Conservation (phyloP, 2,329 filamentous ascomycete species). For the Daldinia eschscholtzii region DNA sequence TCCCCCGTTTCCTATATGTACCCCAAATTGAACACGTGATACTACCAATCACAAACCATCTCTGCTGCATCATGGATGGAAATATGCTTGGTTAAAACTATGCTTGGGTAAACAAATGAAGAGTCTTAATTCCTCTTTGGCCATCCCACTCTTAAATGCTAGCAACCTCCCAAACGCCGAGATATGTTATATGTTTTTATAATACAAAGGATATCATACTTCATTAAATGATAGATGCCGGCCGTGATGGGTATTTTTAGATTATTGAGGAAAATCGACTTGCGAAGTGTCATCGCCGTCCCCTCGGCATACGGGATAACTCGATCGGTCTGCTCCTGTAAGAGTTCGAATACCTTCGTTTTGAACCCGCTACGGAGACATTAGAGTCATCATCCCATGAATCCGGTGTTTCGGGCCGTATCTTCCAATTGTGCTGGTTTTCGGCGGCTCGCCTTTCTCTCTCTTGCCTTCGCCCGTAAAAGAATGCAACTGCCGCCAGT, state of each 20-base stretch:
- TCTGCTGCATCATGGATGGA: background rate
- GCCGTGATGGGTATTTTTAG: background rate
- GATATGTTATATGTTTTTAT: conserved; percentile 2
- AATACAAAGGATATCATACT: conserved; percentile 6
- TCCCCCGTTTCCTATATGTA: background rate
- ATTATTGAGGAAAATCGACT: background rate
- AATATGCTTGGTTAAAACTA: background rate
- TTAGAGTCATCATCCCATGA: conserved; percentile 2
- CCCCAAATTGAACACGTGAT: background rate
- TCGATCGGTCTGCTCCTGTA: conserved; percentile 11
- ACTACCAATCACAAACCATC: background rate
- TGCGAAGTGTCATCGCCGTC: background rate
- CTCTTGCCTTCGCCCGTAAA: conserved; percentile 24
- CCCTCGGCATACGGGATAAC: conserved; percentile 10
- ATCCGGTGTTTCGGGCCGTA: background rate
- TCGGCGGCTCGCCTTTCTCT: background rate
- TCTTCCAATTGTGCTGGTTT: conserved; percentile 11
- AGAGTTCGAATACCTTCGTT: conserved; percentile 2
- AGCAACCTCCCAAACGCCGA: conserved; percentile 8
- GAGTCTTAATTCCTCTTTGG: background rate
- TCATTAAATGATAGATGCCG: conserved; percentile 16
- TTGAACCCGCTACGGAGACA: background rate
- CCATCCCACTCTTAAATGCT: background rate
- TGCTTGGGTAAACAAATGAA: background rate
- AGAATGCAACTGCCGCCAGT: conserved; percentile 27